Evolutionary conservation across 805 yeast genomes (phyloP).

Genomic region (Lipomyces lipofer): DNA sequence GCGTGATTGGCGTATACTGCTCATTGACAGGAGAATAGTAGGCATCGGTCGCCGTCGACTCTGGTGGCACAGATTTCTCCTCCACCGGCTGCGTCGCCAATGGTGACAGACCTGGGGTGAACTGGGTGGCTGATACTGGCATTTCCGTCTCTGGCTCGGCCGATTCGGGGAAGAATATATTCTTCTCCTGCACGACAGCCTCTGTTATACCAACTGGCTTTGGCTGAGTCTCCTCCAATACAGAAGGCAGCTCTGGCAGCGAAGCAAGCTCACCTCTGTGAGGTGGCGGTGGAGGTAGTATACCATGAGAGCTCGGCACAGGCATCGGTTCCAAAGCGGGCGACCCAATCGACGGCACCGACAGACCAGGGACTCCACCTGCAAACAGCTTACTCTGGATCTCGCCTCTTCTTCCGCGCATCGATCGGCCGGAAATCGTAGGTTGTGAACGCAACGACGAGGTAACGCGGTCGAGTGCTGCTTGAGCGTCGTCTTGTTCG

Average conservation of each 20-base stretch:
- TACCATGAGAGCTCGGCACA: slow-evolving; percentile 6
- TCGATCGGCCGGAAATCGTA: slow-evolving; percentile 35
- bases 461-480: slow-evolving; percentile 38
- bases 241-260: not conserved
- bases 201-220: slow-evolving; percentile 1
- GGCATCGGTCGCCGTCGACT: too few species aligned
- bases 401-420: slow-evolving; percentile 37
- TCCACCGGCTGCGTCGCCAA: too few species aligned
- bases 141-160: not conserved
- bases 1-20: too few species aligned
- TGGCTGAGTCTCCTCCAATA: slow-evolving; percentile 5
- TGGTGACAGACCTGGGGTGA: too few species aligned
- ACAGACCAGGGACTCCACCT: slow-evolving; percentile 5
- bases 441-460: slow-evolving; percentile 38
- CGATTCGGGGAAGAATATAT: not conserved
- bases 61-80: too few species aligned
- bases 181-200: not conserved
- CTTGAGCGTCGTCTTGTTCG: slow-evolving; percentile 34
- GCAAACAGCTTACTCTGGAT: slow-evolving; percentile 38
- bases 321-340: slow-evolving; percentile 1
- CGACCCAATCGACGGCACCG: slow-evolving; percentile 3
- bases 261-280: slow-evolving; percentile 11
- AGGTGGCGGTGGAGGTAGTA: slow-evolving; percentile 26
- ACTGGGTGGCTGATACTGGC: not conserved
- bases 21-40: too few species aligned